phyloP scores from a whole-genome alignment of 441 rosid genomes.

The Erodium texanum region DNA sequence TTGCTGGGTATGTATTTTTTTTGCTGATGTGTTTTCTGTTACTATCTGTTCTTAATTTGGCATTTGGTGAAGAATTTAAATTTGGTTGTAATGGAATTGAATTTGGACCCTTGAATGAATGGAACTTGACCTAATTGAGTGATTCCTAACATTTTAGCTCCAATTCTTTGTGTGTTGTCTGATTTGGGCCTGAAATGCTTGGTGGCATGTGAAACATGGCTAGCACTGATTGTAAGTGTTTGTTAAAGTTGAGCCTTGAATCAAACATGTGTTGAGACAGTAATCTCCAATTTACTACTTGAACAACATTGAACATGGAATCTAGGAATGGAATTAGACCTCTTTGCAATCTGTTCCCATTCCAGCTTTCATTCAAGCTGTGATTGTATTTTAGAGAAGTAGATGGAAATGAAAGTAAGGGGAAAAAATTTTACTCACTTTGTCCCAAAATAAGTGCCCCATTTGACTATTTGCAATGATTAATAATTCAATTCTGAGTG shows the following conservation, averaged over 20 bases:
- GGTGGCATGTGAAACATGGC: not conserved
- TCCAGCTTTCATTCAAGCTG: not conserved
- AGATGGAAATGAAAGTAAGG: not conserved
- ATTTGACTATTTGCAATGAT: no score
- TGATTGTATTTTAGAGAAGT: not conserved
- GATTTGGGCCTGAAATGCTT: not conserved
- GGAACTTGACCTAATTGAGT: not conserved
- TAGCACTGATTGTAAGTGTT: no score
- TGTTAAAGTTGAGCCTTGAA: not conserved
- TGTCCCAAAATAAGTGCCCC: no score
- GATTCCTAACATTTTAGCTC: not conserved
- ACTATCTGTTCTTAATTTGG: not conserved
- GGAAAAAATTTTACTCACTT: no score
- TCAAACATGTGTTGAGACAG: not conserved
- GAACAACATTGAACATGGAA: not conserved
- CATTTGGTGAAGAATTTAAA: not conserved
- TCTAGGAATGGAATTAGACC: not conserved
- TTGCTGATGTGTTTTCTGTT: not conserved
- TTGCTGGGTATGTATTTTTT: conserved; percentile 43
- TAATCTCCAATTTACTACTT: not conserved
- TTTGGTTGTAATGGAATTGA: not conserved
- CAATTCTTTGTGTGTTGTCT: not conserved
- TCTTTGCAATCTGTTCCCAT: not conserved
- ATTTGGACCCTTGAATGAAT: not conserved
- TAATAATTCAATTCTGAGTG: no score